These are phyloP conservation scores for Ampelomyces quisqualis DNA, from an alignment of 2,329 filamentous ascomycete species.

Conservation along the genomic window DNA sequence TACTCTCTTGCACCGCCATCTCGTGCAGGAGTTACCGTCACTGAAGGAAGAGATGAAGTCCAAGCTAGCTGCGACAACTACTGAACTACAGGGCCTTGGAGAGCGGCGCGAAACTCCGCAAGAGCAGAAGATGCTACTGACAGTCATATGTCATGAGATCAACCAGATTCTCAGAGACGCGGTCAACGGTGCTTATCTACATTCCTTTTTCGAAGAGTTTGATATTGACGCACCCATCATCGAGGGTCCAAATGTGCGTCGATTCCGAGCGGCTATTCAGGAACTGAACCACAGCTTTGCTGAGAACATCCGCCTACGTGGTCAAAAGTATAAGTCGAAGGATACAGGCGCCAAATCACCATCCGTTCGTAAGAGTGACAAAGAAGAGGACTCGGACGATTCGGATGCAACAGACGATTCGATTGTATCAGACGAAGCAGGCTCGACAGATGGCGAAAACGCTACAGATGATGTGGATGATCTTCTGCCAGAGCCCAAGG, in stretches of 20 bases:
- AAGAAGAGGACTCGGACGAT: neutral
- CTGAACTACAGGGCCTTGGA: constrained; percentile 52
- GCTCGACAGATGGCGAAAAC: too few relatives aligned
- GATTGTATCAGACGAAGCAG: too few relatives aligned
- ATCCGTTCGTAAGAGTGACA: too few relatives aligned
- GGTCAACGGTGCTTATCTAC: constrained; percentile 55
- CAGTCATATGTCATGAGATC: constrained; percentile 50
- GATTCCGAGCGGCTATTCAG: constrained; percentile 58
- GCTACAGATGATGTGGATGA: neutral
- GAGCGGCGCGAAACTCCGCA: constrained; percentile 47
- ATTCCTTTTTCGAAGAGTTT: constrained; percentile 52
- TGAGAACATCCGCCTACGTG: constrained; percentile 44
- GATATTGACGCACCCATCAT: constrained; percentile 19
- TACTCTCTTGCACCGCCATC: constrained; percentile 47
- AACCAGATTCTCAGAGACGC: constrained; percentile 50
- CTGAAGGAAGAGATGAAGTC: constrained; percentile 35
- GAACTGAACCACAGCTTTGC: constrained; percentile 53
- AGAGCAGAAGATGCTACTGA: constrained; percentile 54
- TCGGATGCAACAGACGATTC: too few relatives aligned
- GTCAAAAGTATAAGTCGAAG: constrained; percentile 40
- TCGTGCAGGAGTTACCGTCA: constrained; percentile 40
- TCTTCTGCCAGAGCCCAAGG: neutral
- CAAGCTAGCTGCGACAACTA: constrained; percentile 27
- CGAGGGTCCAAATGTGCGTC: constrained; percentile 39
- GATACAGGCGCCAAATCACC: too few relatives aligned